Conservation (phyloP, 169 alveolate genomes). For the Sarcocystis neurona region DNA sequence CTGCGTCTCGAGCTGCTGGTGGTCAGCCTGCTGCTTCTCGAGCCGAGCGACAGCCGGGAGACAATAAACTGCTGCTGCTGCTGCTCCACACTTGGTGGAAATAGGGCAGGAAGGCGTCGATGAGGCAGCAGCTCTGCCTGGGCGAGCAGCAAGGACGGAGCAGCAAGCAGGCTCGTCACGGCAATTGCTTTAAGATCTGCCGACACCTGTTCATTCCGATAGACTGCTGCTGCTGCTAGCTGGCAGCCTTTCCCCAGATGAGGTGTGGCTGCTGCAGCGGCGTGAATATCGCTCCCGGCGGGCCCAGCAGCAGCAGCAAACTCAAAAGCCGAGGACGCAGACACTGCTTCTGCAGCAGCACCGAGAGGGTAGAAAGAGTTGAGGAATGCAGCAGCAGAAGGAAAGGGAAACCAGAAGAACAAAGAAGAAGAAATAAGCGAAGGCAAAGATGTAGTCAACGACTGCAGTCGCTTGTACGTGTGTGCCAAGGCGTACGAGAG, state of each 20-base stretch:
- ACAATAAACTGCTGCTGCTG: no score
- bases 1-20: no score
- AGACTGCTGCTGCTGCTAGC: no score
- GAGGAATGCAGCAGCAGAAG: neutral
- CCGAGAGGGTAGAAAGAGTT: neutral
- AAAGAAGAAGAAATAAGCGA: neutral
- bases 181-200: neutral
- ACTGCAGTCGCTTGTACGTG: neutral
- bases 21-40: no score
- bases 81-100: no score
- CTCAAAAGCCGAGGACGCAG: neutral
- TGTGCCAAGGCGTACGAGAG: no score
- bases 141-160: neutral
- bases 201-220: neutral
- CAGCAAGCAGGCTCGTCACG: neutral
- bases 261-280: no score
- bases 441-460: neutral
- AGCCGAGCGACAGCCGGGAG: no score
- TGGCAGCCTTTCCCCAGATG: no score
- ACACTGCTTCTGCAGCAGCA: neutral
- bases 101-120: neutral
- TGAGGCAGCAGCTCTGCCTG: conserved; percentile 4
- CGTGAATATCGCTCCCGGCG: no score
- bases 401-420: no score
- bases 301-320: no score